These are phyloP conservation scores for Dactylellina leptospora DNA, from an alignment of 2,329 filamentous ascomycete genomes.

Conservation along the genomic window DNA sequence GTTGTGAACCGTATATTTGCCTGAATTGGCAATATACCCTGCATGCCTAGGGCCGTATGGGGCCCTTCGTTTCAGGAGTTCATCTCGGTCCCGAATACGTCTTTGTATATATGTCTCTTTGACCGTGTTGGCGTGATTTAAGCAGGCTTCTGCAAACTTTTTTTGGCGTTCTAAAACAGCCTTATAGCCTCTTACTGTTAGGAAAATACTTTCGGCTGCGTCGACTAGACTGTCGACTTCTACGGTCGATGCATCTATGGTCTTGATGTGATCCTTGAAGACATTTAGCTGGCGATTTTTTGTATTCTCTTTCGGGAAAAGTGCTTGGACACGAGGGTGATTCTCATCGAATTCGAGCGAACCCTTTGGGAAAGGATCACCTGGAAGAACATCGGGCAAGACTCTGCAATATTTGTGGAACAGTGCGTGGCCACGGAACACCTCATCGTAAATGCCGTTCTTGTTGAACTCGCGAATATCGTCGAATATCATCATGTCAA, in stretches of 20 bases:
- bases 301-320: conserved; percentile 13
- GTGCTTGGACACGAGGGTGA: conserved; percentile 12
- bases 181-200: conserved; percentile 6
- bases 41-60: background rate
- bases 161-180: conserved; percentile 3
- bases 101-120: conserved; percentile 8
- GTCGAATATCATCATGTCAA: conserved; percentile 12
- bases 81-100: conserved; percentile 2
- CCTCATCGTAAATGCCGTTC: conserved; percentile 7
- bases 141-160: conserved; percentile 3
- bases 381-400: conserved; percentile 20
- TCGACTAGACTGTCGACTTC: conserved; percentile 1
- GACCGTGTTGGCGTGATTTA: background rate
- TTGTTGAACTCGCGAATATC: conserved; percentile 9
- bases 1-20: background rate
- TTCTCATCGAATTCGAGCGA: conserved; percentile 24
- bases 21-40: background rate
- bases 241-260: background rate
- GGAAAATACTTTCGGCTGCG: conserved; percentile 22
- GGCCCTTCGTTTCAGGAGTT: background rate
- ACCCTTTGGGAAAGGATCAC: conserved; percentile 23
- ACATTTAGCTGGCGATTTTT: background rate
- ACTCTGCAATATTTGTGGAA: background rate
- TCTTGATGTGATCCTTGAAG: background rate
- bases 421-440: background rate